Evolutionary conservation across 257 asterid species (phyloP).

Genomic region (Ophiorrhiza pumila): DNA sequence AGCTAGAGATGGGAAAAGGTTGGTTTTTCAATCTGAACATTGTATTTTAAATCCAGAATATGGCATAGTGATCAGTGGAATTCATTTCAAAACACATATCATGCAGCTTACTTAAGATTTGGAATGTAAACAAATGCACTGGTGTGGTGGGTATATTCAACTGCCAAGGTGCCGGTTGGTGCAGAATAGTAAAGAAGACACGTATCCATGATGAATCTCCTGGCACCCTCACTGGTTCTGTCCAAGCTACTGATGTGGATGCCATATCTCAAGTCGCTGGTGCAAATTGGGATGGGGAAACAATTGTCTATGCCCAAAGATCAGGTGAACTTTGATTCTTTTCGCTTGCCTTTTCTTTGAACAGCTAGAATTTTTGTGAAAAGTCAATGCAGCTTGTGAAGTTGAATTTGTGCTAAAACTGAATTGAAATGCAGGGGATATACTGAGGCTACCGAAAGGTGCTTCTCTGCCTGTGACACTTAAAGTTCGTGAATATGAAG

Average conservation of each 20-base stretch:
- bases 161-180: slow-evolving; percentile 99
- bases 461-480: slow-evolving; percentile 84
- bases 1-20: slow-evolving; percentile 93
- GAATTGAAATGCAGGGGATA: slow-evolving; percentile 35
- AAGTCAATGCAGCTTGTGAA: neutral
- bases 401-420: slow-evolving; percentile 8
- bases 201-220: slow-evolving; percentile 90
- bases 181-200: slow-evolving; percentile 72
- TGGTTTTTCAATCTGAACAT: neutral
- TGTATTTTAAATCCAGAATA: neutral
- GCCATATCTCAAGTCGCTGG: slow-evolving; percentile 62
- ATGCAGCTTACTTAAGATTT: slow-evolving; percentile 87
- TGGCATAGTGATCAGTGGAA: no score
- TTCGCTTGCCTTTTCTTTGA: neutral
- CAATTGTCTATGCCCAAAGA: slow-evolving; percentile 56
- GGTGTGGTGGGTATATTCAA: slow-evolving; percentile 93
- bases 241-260: slow-evolving; percentile 67
- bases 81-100: neutral
- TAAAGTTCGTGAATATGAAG: slow-evolving; percentile 77
- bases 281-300: slow-evolving; percentile 75
- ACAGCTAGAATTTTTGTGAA: neutral
- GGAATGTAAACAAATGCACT: slow-evolving; percentile 75
- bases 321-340: slow-evolving; percentile 36
- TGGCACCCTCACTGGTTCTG: slow-evolving; percentile 77
- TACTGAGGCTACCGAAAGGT: slow-evolving; percentile 58